Base-by-base conservation (phyloP, 495 filamentous ascomycete genomes). In the Hypoxylon subgilvum region DNA sequence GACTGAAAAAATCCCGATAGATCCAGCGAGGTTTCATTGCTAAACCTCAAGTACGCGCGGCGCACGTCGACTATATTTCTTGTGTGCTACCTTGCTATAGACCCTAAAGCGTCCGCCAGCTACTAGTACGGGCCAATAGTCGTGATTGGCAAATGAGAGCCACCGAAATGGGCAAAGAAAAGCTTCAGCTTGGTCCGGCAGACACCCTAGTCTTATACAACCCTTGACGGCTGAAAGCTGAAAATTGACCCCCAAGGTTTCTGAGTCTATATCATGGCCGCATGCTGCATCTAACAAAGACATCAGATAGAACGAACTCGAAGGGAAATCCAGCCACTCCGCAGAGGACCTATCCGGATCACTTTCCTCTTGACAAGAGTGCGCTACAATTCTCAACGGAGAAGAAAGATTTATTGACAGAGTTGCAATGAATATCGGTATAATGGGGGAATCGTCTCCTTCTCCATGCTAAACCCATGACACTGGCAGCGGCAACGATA, bases 401-500 rank as follows among this genome's bases (percentile, higher is more conserved):
- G 25, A 36, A 30, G 6, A 32, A 44, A 39, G 18, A 52, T 23
- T 10, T 56, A 65, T 61, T 51, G 27, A 25, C 23, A 41, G 41
- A 36, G 10, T 51, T 13, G 47, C 17, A 21, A 59, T 31, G 48
- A 51, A 67, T 53, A 57, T 65, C 63, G 64, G 66, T 52, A 57
- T 57, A 50, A 61, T 47, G 45, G 19, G 34, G 32, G 47, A 47
- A 34, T 6, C 25, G 22, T 35, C 28, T 27, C 21, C 36, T 27
- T 30, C 39, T 39, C 49, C 38, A 46, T 36, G 49, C 48, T 49
- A 21, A 50, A 43, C 48, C 54, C 39, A 45, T 38, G 27, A 34
- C 32, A 60, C 50, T 31, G 28, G 49, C 30, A 48, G 44, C 52
- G 38, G n/a, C 19, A 48, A 53, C 7, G n/a, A n/a, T n/a, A n/a